Percentiles rank a stretch among this genome's conserved stretches.
phyloP scores from a whole-genome alignment of 2,329 filamentous ascomycete genomes.

The Clonostachys byssicola region DNA sequence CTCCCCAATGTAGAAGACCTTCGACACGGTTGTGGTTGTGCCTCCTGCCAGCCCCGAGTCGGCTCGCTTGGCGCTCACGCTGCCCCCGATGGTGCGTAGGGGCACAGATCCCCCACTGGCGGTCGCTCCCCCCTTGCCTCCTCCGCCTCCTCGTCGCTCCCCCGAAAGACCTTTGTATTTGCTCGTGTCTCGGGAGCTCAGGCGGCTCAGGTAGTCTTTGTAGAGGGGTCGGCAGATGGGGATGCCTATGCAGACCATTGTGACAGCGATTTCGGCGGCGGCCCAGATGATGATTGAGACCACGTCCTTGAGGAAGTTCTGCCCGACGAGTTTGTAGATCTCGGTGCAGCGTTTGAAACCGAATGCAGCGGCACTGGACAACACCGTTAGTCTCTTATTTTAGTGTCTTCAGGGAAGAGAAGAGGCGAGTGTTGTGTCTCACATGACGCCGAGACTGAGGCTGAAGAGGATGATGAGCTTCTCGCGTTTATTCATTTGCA shows the following conservation, averaged over 20 bases:
- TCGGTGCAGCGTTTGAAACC: constrained; percentile 19
- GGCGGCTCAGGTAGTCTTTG: constrained; percentile 11
- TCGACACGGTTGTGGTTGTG: too few relatives aligned
- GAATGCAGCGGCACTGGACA: constrained; percentile 16
- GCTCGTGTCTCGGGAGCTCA: constrained; percentile 11
- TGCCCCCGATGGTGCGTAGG: constrained; percentile 1
- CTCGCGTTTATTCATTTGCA: constrained; percentile 38
- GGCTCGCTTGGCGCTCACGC: neutral
- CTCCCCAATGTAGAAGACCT: too few relatives aligned
- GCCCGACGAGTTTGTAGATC: constrained; percentile 17
- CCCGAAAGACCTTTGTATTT: too few relatives aligned
- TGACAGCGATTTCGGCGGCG: constrained; percentile 28
- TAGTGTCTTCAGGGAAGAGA: constrained; percentile 12
- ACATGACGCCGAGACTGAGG: constrained; percentile 34
- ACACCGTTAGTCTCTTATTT: fast-evolving
- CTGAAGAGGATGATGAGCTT: constrained; percentile 35
- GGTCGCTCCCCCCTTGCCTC: too few relatives aligned
- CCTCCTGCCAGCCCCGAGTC: too few relatives aligned
- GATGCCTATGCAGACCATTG: constrained; percentile 32
- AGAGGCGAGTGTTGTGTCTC: too few relatives aligned
- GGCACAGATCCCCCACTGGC: neutral
- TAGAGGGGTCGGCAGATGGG: constrained; percentile 32
- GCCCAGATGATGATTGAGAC: constrained; percentile 29
- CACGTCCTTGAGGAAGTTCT: constrained; percentile 19
- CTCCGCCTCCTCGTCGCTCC: too few relatives aligned